Conservation (phyloP, 73 alveolate genomes). For the Stentor coeruleus region DNA sequence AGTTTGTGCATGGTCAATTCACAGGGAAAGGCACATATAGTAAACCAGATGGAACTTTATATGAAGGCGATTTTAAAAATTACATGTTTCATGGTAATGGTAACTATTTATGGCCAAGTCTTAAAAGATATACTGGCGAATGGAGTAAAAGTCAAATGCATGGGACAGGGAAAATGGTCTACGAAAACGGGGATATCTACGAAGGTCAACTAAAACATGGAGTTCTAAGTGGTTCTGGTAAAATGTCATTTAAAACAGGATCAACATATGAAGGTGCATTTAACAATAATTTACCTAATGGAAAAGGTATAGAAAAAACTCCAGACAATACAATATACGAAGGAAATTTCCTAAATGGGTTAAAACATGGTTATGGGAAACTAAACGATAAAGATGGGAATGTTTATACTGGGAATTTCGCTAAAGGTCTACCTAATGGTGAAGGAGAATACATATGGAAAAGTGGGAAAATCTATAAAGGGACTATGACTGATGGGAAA, state of each 20-base stretch:
- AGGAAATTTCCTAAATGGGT: constrained; percentile 65
- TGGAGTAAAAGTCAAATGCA: neutral
- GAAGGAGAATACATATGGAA: constrained; percentile 32
- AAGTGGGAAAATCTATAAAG: constrained; percentile 36
- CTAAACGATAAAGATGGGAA: constrained; percentile 17
- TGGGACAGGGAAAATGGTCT: constrained; percentile 15
- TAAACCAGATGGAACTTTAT: constrained; percentile 24
- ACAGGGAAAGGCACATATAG: neutral
- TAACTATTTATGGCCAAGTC: neutral
- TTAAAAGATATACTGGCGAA: neutral
- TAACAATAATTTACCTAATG: constrained; percentile 29
- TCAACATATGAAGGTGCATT: constrained; percentile 21
- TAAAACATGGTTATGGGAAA: constrained; percentile 51
- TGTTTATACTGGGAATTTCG: constrained; percentile 33
- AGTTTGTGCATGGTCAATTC: neutral
- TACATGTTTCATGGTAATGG: neutral
- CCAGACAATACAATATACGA: constrained; percentile 50
- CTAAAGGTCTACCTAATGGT: constrained; percentile 38
- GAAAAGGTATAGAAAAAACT: constrained; percentile 59
- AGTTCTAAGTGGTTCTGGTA: constrained; percentile 4
- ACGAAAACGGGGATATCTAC: constrained; percentile 10
- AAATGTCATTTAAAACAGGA: neutral
- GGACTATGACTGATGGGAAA: constrained; percentile 34
- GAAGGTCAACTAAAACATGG: constrained; percentile 18
- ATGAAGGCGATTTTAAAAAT: neutral